Evolutionary conservation across 2,329 filamentous ascomycete genomes (phyloP), one percentile per base, ranked within the genome.

Genomic region (Penicillium sp.): DNA sequence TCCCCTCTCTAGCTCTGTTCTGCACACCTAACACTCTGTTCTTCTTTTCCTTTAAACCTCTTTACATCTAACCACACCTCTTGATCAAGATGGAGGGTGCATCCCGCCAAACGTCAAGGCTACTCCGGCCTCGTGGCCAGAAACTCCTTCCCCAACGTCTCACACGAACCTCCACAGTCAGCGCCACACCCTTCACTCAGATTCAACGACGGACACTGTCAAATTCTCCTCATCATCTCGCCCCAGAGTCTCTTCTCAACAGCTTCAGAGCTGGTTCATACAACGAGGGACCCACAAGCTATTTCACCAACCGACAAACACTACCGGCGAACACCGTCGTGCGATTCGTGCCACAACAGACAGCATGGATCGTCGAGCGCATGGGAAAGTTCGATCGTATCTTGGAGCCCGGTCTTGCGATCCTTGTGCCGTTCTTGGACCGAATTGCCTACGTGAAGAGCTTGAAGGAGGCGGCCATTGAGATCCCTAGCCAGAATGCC

Each of bases 381-480:
- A 98, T 98, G 93, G 93, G 93, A 63, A 93, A 90, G 72, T 98
- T 95, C 75, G 85, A 88, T 73, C 81, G 90, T 53, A 96, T 98
- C 64, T 76, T 98, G 44, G 82, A 96, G 62, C 93, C 93, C 3
- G 93, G 93, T 50, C 77, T 98, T 54, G 90, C 93, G 21, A 79
- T 98, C 55, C 74, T 98, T 59, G 78, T 93, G 48, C 93, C 93
- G 1, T 86, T 97, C 59, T 75, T 98, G 69, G 93, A 98, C 72
- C 85, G 89, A 54, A 97, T 98, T 69, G 87, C 93, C 61, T 98
- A 98, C 69, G 93, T 98, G 59, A 96, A 95, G 78, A 95, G 87
- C 58, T 76, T 98, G 71, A 98, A 98, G 77, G 93, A 98, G 72
- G 82, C 83, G 43, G 93, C 93, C 26, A 87, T 97, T 66, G 93